Conservation (phyloP, 257 asterid genomes). For the Voacanga thouarsii region DNA sequence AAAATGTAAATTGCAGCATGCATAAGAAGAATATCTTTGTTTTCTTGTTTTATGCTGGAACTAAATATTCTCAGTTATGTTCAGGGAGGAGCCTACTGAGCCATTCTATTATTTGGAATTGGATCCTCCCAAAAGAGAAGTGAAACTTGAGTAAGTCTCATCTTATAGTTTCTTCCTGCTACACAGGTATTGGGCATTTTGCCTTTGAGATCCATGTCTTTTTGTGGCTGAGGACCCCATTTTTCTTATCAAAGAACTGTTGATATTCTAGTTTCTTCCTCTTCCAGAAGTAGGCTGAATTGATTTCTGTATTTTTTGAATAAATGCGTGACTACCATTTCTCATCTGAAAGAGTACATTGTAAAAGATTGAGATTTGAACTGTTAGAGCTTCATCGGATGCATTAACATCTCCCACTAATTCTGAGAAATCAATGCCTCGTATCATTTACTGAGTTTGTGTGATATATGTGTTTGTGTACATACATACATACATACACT, state of each 20-base stretch:
- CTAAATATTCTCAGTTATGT: neutral
- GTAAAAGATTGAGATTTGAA: neutral
- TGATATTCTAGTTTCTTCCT: neutral
- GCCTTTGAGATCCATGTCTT: neutral
- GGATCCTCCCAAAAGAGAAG: slow-evolving; percentile 81
- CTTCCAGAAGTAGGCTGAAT: neutral
- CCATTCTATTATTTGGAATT: slow-evolving; percentile 80
- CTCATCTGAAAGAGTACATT: neutral
- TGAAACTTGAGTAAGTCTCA: slow-evolving; percentile 39
- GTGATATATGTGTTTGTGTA: too few relatives aligned
- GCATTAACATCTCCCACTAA: neutral
- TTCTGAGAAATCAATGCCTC: neutral
- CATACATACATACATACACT: too few relatives aligned
- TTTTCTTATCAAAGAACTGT: neutral
- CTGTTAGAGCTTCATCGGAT: neutral
- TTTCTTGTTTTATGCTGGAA: neutral
- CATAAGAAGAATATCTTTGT: neutral
- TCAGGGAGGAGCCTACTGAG: slow-evolving; percentile 97
- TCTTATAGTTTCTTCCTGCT: neutral
- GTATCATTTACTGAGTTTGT: too few relatives aligned
- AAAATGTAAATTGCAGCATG: neutral
- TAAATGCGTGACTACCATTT: neutral
- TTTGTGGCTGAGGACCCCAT: neutral
- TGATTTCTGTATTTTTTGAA: neutral
- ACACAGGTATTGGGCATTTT: neutral